Evolutionary conservation across 2,329 filamentous ascomycete species (phyloP).

Genomic region (Fusarium agapanthi): DNA sequence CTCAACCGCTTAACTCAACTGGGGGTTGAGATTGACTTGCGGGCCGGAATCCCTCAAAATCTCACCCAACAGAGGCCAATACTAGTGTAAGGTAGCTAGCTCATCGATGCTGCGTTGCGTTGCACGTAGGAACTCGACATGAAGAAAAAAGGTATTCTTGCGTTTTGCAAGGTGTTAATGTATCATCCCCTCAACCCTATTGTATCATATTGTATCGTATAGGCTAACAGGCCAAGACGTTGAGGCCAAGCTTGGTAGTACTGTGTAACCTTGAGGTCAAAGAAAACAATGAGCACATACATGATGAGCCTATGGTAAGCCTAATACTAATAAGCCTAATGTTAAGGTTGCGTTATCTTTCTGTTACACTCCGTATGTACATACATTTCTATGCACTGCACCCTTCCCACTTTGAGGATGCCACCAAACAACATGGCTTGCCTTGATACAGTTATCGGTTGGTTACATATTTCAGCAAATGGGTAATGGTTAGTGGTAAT

Average conservation of each 20-base stretch:
- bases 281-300: background rate
- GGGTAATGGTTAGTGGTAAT: background rate
- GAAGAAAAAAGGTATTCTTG: background rate
- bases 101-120: slow-evolving; percentile 1
- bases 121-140: background rate
- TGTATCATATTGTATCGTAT: background rate
- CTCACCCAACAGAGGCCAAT: slow-evolving; percentile 4
- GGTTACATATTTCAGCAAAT: background rate
- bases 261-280: background rate
- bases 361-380: background rate
- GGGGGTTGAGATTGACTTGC: slow-evolving; percentile 27
- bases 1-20: slow-evolving; percentile 1
- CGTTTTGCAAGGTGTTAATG: background rate
- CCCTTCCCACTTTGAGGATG: slow-evolving; percentile 15
- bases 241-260: background rate
- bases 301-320: background rate
- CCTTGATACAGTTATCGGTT: background rate
- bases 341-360: background rate
- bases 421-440: slow-evolving; percentile 1
- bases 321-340: background rate
- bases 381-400: background rate
- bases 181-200: background rate
- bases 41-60: slow-evolving; percentile 26
- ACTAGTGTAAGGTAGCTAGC: background rate
- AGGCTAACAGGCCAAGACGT: background rate